A percentile compares a stretch with the other conserved stretches of the same genome.
Evolutionary conservation across 2,329 filamentous ascomycete species (phyloP).

Genomic region (Cercospora sp.): DNA sequence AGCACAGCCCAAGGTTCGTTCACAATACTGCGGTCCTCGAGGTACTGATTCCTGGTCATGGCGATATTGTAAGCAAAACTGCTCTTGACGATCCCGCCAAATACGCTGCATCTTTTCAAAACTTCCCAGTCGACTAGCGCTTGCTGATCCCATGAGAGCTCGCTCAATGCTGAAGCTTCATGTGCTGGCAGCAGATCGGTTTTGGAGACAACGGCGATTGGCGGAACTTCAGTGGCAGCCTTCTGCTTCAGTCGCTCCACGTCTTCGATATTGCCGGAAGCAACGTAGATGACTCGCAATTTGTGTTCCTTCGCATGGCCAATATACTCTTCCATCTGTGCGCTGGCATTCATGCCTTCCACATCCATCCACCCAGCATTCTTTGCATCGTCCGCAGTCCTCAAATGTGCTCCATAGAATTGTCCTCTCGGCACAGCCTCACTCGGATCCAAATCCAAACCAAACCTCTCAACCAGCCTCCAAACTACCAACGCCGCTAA

Average conservation of each 20-base stretch:
- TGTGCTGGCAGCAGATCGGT: conserved; percentile 44
- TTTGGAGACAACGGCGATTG: conserved; percentile 47
- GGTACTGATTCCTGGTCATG: conserved; percentile 42
- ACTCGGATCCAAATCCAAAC: conserved; percentile 33
- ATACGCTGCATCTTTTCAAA: conserved; percentile 46
- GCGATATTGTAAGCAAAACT: conserved; percentile 53
- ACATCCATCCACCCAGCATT: conserved; percentile 36
- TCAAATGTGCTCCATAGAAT: conserved; percentile 45
- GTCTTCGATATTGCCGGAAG: conserved; percentile 45
- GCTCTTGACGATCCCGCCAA: conserved; percentile 49
- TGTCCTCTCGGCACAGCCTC: conserved; percentile 31
- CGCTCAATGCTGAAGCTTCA: conserved; percentile 40
- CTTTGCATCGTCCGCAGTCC: conserved; percentile 41
- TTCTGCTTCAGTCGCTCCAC: conserved; percentile 42
- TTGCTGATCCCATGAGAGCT: conserved; percentile 52
- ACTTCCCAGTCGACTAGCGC: conserved; percentile 55
- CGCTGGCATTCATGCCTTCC: conserved; percentile 37
- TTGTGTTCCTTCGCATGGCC: conserved; percentile 36
- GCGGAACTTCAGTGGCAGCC: conserved; percentile 38
- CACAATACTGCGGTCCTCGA: conserved; percentile 30
- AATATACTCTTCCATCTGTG: conserved; percentile 44
- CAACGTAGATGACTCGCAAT: conserved; percentile 45
- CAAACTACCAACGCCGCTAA: conserved; percentile 41
- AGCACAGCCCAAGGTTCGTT: conserved; percentile 30
- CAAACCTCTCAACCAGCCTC: conserved; percentile 32